Base-by-base conservation (phyloP, 2,329 filamentous ascomycete species). In the Zymoseptoria brevis region DNA sequence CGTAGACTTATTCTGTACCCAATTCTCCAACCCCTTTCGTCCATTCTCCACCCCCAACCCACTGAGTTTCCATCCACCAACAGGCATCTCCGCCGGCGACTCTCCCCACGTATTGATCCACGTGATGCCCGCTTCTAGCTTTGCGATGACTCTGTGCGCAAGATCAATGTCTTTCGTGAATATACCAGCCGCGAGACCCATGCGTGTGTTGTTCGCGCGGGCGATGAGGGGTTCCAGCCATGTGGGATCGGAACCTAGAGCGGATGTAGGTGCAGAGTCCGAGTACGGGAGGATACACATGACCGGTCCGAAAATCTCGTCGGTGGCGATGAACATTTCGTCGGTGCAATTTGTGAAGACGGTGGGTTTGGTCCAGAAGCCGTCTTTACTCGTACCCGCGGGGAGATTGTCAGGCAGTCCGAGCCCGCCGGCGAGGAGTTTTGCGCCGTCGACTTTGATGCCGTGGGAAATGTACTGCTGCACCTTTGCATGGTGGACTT, bases 101-200 rank as follows among this genome's bases (percentile, higher is more conserved):
- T 96, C 90, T n/a, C 91, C 90, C 91, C 91, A 96, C 0, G 89
- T 91, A 73, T 96, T 96, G 56, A 96, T 81, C 90, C 90, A 96
- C 1, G 89, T 95, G 69, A 96, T 96, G 35, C 90, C 90, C 0
- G 90, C 90, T 70, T 95, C 82, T 4, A 96, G 77, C 68, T 83
- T 80, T 22, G 82, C 80, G 50, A 93, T 80, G 0, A 93, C 82
- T 50, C 82, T 78, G 69, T 96, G 89, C 57, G 88, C 90, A 53
- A 81, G 71, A 66, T 89, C 87, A 56, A 96, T 74, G 65, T 95
- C 84, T 60, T 82, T 83, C 0, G 89, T 89, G 66, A 95, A 93
- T 1, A 96, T 88, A 19, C 90, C 90, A 0, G 90, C 91, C 0
- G 90, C 90, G 2, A 96, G 83, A 26, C 90, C 90, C 57, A 94